Conservation (phyloP, 495 filamentous ascomycete species). For the Peziza echinospora region DNA sequence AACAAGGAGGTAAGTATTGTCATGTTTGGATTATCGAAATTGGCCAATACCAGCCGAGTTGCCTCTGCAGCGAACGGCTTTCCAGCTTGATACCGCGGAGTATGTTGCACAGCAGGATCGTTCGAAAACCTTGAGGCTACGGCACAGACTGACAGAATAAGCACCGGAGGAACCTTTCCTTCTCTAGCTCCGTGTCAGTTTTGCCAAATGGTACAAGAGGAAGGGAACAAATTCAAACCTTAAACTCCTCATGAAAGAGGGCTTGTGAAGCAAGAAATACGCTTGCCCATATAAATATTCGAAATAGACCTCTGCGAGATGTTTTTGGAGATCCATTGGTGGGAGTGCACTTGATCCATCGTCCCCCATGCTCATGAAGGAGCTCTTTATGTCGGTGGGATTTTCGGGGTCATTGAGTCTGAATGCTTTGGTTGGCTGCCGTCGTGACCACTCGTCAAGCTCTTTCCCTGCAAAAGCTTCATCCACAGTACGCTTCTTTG, state of each 20-base stretch:
- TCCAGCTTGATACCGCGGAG: conserved; percentile 73
- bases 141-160: conserved; percentile 79
- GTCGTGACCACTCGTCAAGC: conserved; percentile 59
- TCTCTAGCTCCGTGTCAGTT: conserved; percentile 26
- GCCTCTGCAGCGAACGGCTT: conserved; percentile 76
- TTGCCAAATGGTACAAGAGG: not conserved
- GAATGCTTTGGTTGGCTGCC: conserved; percentile 25
- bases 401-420: conserved; percentile 3
- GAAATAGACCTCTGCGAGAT: conserved; percentile 87
- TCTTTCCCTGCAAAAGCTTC: conserved; percentile 62
- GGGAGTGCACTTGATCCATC: conserved; percentile 62
- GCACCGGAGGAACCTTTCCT: conserved; percentile 49
- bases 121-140: conserved; percentile 88
- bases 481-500: conserved; percentile 69
- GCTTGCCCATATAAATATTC: conserved; percentile 90
- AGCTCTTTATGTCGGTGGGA: conserved; percentile 1
- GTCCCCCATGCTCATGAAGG: conserved; percentile 6
- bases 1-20: conserved; percentile 78
- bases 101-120: conserved; percentile 63
- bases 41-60: conserved; percentile 57
- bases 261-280: conserved; percentile 89
- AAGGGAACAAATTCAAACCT: conserved; percentile 28
- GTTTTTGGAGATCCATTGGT: conserved; percentile 74
- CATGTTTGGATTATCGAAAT: conserved; percentile 89
- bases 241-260: conserved; percentile 79